Evolutionary conservation across 225 moss, liverwort and hornwort species (phyloP).

Genomic region (Lunularia cruciata): DNA sequence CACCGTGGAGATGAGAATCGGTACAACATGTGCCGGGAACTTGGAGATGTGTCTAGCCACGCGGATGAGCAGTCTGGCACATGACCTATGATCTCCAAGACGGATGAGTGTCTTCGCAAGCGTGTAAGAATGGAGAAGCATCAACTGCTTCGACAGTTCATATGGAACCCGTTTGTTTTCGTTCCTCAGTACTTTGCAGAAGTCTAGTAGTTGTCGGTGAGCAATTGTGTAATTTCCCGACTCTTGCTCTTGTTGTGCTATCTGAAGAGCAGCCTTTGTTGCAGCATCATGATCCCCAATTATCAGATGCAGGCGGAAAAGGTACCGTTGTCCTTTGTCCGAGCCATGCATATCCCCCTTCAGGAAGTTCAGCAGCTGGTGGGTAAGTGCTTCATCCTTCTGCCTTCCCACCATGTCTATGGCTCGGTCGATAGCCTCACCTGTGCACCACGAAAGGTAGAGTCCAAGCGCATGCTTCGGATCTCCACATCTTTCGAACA

Average conservation of each 20-base stretch:
- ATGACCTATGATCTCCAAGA: constrained; percentile 73
- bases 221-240: constrained; percentile 80
- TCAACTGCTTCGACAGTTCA: constrained; percentile 61
- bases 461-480: constrained; percentile 55
- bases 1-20: constrained; percentile 79
- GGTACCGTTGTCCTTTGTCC: constrained; percentile 49
- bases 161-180: constrained; percentile 26
- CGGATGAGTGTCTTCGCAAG: constrained; percentile 72
- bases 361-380: constrained; percentile 66
- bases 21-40: constrained; percentile 67
- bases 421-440: constrained; percentile 70
- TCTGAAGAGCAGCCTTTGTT: constrained; percentile 50
- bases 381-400: constrained; percentile 54
- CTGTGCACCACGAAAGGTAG: constrained; percentile 53
- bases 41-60: constrained; percentile 64
- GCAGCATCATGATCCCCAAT: constrained; percentile 69
- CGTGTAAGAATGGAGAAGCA: constrained; percentile 79
- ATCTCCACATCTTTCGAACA: constrained; percentile 63
- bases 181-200: constrained; percentile 42
- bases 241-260: constrained; percentile 73
- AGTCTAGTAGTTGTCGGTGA: constrained; percentile 66
- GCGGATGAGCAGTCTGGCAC: constrained; percentile 81
- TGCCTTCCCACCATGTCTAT: constrained; percentile 64
- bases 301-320: constrained; percentile 59
- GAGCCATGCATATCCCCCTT: constrained; percentile 52